These are phyloP conservation scores for Laetiporus sulphureus DNA, from an alignment of 1,284 basidiomycete genomes.

Conservation along the genomic window DNA sequence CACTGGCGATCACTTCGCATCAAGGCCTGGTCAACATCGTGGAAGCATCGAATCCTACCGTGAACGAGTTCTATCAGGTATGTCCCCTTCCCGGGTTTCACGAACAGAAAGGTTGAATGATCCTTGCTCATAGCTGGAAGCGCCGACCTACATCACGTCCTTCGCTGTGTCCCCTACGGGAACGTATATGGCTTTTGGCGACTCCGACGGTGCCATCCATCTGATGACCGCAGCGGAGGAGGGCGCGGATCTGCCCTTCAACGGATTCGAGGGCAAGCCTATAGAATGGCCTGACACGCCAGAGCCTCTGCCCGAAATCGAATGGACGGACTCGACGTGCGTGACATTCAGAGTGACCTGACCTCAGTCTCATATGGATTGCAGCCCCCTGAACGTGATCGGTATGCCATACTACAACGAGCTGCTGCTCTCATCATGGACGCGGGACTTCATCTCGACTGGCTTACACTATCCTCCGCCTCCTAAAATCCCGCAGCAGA, in stretches of 20 bases:
- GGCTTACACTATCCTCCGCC: constrained; percentile 55
- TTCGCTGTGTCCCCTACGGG: constrained; percentile 82
- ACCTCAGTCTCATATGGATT: constrained; percentile 6
- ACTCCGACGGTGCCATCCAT: constrained; percentile 83
- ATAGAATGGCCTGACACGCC: constrained; percentile 81
- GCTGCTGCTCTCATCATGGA: constrained; percentile 78
- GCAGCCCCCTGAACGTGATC: constrained; percentile 81
- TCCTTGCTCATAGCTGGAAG: constrained; percentile 43
- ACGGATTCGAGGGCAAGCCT: constrained; percentile 81
- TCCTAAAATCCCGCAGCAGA: constrained; percentile 71
- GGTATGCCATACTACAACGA: constrained; percentile 86
- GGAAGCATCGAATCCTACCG: constrained; percentile 70
- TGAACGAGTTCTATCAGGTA: constrained; percentile 77
- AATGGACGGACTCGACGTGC: constrained; percentile 81
- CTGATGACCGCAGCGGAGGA: constrained; percentile 73
- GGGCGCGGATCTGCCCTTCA: constrained; percentile 70
- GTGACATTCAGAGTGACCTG: constrained; percentile 18
- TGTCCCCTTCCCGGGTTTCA: constrained; percentile 6
- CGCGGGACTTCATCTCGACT: constrained; percentile 43
- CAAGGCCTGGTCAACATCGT: constrained; percentile 89
- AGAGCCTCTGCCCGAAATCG: constrained; percentile 62
- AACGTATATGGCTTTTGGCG: constrained; percentile 90
- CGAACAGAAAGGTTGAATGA: constrained; percentile 2
- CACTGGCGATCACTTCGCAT: constrained; percentile 75
- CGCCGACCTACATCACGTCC: constrained; percentile 73